A percentile compares a stretch with the other conserved stretches of the same genome.
These are phyloP conservation scores for Podospora australis DNA, from an alignment of 495 filamentous ascomycete species.

Conservation along the genomic window DNA sequence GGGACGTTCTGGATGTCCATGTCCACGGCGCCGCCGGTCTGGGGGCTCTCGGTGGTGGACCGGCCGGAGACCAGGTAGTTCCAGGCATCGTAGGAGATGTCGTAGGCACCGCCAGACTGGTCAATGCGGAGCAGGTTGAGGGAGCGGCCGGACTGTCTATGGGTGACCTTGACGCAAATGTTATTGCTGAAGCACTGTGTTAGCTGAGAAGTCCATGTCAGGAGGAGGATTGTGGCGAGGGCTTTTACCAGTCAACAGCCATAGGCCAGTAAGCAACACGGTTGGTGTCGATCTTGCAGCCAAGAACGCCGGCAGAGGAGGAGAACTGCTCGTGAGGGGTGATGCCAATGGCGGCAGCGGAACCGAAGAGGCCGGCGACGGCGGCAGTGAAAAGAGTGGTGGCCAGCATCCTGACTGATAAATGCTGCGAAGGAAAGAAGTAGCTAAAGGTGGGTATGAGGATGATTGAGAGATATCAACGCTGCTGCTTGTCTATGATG, in stretches of 20 bases:
- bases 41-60: slow-evolving; percentile 24
- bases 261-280: slow-evolving; percentile 39
- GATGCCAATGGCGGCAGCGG: slow-evolving; percentile 14
- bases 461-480: not conserved
- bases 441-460: not conserved
- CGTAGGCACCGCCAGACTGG: slow-evolving; percentile 35
- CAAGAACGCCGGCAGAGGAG: slow-evolving; percentile 38
- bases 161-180: slow-evolving; percentile 34
- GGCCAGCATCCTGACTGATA: not conserved
- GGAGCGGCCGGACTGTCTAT: slow-evolving; percentile 28
- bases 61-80: slow-evolving; percentile 36
- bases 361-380: not conserved
- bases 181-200: too few relatives aligned
- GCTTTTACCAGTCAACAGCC: slow-evolving; percentile 37
- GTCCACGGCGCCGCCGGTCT: slow-evolving; percentile 28
- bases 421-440: too few relatives aligned
- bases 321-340: slow-evolving; percentile 40
- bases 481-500: too few relatives aligned
- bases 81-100: slow-evolving; percentile 40
- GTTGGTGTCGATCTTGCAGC: slow-evolving; percentile 39
- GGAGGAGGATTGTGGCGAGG: too few relatives aligned
- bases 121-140: slow-evolving; percentile 38
- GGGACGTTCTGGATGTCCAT: slow-evolving; percentile 31
- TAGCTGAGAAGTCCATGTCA: too few relatives aligned
- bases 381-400: not conserved